Percentiles rank a stretch among this genome's conserved stretches.
Evolutionary conservation across 176 grass and related monocot species (phyloP).

Genomic region (Oryza glaberrima): DNA sequence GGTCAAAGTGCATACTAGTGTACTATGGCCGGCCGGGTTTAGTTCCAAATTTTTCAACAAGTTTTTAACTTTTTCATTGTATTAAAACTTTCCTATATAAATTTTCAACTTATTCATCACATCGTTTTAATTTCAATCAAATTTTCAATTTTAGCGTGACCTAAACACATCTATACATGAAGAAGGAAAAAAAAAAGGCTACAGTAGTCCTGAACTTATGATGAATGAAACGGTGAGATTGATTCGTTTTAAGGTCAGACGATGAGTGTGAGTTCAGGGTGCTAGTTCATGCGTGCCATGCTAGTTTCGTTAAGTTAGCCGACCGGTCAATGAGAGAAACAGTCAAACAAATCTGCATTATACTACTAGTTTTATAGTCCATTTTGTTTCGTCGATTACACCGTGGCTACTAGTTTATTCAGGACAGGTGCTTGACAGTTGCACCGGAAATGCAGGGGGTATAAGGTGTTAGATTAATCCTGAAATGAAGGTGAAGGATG

Average conservation of each 20-base stretch:
- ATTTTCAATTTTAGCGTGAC: no score
- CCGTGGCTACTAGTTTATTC: background rate
- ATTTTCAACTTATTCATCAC: no score
- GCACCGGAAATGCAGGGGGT: no score
- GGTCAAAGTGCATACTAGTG: background rate
- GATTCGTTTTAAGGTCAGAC: background rate
- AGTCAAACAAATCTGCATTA: constrained; percentile 18
- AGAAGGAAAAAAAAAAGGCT: background rate
- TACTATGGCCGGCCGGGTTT: no score
- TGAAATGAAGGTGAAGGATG: no score
- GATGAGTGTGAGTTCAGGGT: background rate
- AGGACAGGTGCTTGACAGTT: background rate
- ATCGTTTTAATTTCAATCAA: no score
- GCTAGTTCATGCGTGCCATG: background rate
- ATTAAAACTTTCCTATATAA: no score
- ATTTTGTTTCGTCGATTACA: background rate
- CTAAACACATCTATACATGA: background rate
- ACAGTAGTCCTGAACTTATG: background rate
- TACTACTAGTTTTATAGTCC: background rate
- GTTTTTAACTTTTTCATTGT: no score
- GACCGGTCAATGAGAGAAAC: background rate
- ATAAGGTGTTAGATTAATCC: no score
- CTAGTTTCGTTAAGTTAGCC: background rate
- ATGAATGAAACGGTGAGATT: background rate
- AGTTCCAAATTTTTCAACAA: no score